Conservation (phyloP, 2,329 filamentous ascomycete genomes). For the Cercospora janseana region DNA sequence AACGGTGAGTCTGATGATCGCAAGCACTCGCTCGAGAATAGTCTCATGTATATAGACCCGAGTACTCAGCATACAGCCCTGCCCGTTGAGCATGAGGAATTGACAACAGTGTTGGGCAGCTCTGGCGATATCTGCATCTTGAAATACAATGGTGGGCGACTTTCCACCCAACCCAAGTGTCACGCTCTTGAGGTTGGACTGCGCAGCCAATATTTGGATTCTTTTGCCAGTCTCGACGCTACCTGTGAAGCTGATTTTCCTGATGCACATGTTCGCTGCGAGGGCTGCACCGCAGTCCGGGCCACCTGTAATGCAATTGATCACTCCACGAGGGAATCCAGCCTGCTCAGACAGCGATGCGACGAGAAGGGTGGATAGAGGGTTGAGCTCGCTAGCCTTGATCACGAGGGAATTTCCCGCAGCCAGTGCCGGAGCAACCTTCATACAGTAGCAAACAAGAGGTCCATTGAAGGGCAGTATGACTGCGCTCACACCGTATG, state of each 20-base stretch:
- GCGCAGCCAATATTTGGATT: constrained; percentile 55
- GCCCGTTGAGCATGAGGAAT: constrained; percentile 41
- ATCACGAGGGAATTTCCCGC: constrained; percentile 44
- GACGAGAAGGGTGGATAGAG: constrained; percentile 58
- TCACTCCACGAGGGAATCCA: constrained; percentile 60
- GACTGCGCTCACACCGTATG: constrained; percentile 20
- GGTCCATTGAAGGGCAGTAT: constrained; percentile 47
- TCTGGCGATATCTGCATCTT: constrained; percentile 54
- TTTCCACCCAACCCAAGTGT: constrained; percentile 63
- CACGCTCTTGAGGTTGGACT: constrained; percentile 57
- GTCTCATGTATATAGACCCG: constrained; percentile 56
- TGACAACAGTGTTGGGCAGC: no score
- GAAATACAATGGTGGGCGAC: constrained; percentile 57
- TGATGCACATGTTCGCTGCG: constrained; percentile 57
- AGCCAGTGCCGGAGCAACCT: constrained; percentile 56
- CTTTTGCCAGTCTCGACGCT: constrained; percentile 59
- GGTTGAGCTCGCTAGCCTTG: constrained; percentile 51
- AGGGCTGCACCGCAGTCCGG: constrained; percentile 59
- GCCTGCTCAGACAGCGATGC: constrained; percentile 53
- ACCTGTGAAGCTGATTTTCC: constrained; percentile 64
- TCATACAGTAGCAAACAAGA: constrained; percentile 51
- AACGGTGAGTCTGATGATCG: constrained; percentile 46
- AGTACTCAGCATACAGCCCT: constrained; percentile 55
- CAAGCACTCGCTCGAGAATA: constrained; percentile 47
- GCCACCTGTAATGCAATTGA: constrained; percentile 59